Conservation (phyloP, 2,329 filamentous ascomycete genomes). For the Alternaria incomplexa region DNA sequence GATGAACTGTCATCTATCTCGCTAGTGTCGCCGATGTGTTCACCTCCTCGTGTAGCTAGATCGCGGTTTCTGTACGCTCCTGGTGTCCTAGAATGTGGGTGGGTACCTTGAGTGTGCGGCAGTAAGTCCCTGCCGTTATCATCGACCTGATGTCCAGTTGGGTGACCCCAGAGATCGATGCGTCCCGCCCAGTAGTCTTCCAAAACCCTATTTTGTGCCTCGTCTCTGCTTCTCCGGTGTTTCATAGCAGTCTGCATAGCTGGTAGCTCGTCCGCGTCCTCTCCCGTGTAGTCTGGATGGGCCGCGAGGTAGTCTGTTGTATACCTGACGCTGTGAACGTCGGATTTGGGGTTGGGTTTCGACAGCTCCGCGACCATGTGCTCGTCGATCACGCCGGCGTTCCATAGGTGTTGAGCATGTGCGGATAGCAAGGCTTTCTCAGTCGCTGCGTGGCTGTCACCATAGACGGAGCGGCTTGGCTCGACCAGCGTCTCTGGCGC, state of each 20-base stretch:
- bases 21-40: background rate
- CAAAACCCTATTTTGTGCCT: slow-evolving; percentile 15
- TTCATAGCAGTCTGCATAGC: slow-evolving; percentile 15
- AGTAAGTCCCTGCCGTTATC: background rate
- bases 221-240: slow-evolving; percentile 20
- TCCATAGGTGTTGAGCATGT: slow-evolving; percentile 12
- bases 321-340: slow-evolving; percentile 14
- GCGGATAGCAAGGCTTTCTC: slow-evolving; percentile 19
- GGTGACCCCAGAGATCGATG: slow-evolving; percentile 27
- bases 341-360: slow-evolving; percentile 17
- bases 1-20: background rate
- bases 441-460: slow-evolving; percentile 22
- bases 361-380: slow-evolving; percentile 17
- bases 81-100: rapidly evolving
- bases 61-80: too few relatives aligned
- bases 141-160: background rate
- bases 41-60: too few relatives aligned
- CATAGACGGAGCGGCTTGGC: slow-evolving; percentile 17
- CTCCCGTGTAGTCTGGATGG: slow-evolving; percentile 10
- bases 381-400: slow-evolving; percentile 12
- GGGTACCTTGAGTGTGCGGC: background rate
- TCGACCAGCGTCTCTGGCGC: background rate
- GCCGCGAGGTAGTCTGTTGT: slow-evolving; percentile 18
- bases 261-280: slow-evolving; percentile 14
- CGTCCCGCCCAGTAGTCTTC: slow-evolving; percentile 19